Evolutionary conservation across 257 asterid species (phyloP).

Genomic region (Jacaranda copaia): DNA sequence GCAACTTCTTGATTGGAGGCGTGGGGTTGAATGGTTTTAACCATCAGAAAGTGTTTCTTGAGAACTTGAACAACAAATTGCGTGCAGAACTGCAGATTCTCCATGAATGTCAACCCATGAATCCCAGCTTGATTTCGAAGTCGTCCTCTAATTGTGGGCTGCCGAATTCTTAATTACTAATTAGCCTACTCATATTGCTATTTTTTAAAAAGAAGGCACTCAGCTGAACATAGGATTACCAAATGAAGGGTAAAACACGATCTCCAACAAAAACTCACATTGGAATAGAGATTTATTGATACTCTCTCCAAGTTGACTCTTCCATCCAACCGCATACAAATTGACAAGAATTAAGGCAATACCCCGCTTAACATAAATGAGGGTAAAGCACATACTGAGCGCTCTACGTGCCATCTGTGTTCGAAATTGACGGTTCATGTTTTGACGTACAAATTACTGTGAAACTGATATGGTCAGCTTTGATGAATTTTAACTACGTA

Average conservation of each 20-base stretch:
- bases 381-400: conserved; percentile 45
- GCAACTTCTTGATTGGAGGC: conserved; percentile 1
- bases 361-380: conserved; percentile 46
- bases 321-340: conserved; percentile 50
- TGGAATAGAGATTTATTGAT: conserved; percentile 33
- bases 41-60: not conserved
- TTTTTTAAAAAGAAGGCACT: not conserved
- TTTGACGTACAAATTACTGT: conserved; percentile 38
- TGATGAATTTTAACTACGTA: conserved; percentile 55
- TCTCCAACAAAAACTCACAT: conserved; percentile 19
- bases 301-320: conserved; percentile 32
- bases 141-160: no score
- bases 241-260: not conserved
- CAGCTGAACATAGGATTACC: not conserved
- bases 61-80: not conserved
- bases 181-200: not conserved
- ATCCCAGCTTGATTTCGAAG: no score
- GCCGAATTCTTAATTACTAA: no score
- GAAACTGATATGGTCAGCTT: conserved; percentile 50
- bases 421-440: conserved; percentile 48
- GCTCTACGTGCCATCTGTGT: conserved; percentile 53
- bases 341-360: conserved; percentile 41
- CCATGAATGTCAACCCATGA: no score
- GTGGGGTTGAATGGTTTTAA: not conserved
- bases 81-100: no score